Conservation (phyloP, 495 filamentous ascomycete genomes). For the Haplographium delicatum region DNA sequence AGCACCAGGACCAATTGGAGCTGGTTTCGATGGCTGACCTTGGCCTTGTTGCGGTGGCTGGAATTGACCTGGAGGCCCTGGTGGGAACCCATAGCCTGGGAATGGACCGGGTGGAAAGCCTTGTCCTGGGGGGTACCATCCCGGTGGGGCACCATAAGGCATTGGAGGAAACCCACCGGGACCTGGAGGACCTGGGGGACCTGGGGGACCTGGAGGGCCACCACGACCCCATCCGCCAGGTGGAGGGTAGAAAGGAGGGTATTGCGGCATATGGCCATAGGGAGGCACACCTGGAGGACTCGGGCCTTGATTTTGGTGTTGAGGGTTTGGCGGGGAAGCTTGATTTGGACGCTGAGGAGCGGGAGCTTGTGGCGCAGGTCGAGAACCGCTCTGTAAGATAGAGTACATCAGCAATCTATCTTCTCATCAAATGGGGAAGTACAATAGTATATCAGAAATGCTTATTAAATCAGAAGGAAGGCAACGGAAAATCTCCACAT, state of each 20-base stretch:
- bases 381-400: slow-evolving; percentile 32
- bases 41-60: slow-evolving; percentile 34
- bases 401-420: slow-evolving; percentile 13
- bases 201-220: slow-evolving; percentile 58
- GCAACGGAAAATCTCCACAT: slow-evolving; percentile 99
- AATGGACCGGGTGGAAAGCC: slow-evolving; percentile 60
- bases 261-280: slow-evolving; percentile 44
- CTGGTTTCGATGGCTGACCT: slow-evolving; percentile 38
- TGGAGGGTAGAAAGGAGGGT: slow-evolving; percentile 41
- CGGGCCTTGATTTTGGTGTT: slow-evolving; percentile 31
- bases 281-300: slow-evolving; percentile 49
- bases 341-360: slow-evolving; percentile 26
- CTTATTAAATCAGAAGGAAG: slow-evolving; percentile 84
- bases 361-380: slow-evolving; percentile 26
- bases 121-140: slow-evolving; percentile 80
- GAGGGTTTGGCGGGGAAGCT: slow-evolving; percentile 35
- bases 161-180: slow-evolving; percentile 54
- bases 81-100: slow-evolving; percentile 35
- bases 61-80: slow-evolving; percentile 51
- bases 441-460: slow-evolving; percentile 15
- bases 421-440: not conserved
- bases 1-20: slow-evolving; percentile 49
- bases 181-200: slow-evolving; percentile 60
- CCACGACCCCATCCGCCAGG: slow-evolving; percentile 51
- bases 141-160: slow-evolving; percentile 59